A percentile compares a stretch with the other conserved stretches of the same genome.
These are phyloP conservation scores for Cronartium quercuum DNA, from an alignment of 1,284 basidiomycete genomes.

Conservation along the genomic window DNA sequence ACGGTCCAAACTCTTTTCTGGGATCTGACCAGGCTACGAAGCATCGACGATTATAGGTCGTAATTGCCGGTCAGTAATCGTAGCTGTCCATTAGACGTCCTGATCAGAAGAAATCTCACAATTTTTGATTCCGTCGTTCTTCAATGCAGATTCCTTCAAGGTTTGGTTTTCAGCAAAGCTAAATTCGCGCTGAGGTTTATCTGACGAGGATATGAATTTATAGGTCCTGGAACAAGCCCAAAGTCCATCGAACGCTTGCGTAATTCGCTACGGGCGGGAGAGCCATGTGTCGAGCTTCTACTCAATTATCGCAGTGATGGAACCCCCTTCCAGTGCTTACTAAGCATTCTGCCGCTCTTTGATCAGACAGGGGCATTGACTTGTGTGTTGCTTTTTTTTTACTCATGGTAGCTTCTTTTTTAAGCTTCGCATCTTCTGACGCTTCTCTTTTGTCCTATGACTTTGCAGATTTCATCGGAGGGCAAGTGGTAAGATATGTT, in stretches of 20 bases:
- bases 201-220: neutral
- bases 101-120: neutral
- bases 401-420: neutral
- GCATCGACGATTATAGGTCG: constrained; percentile 44
- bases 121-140: neutral
- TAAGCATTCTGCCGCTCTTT: constrained; percentile 46
- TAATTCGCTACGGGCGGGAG: neutral
- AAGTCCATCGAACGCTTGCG: constrained; percentile 20
- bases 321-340: constrained; percentile 44
- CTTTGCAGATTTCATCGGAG: constrained; percentile 23
- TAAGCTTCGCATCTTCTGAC: neutral
- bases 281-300: constrained; percentile 41
- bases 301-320: constrained; percentile 45
- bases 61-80: constrained; percentile 42
- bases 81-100: neutral
- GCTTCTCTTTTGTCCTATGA: neutral
- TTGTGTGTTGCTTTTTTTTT: constrained; percentile 41
- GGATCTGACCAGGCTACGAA: constrained; percentile 43
- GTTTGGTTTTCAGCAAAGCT: neutral
- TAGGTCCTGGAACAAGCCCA: constrained; percentile 28
- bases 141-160: constrained; percentile 10
- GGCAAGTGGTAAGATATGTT: constrained; percentile 16
- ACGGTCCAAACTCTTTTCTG: no score
- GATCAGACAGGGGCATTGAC: constrained; percentile 41
- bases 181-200: neutral